Percentiles rank a stretch among this genome's conserved stretches.
phyloP scores from a whole-genome alignment of 352 stramenopile genomes.

The Aphanomyces astaci region DNA sequence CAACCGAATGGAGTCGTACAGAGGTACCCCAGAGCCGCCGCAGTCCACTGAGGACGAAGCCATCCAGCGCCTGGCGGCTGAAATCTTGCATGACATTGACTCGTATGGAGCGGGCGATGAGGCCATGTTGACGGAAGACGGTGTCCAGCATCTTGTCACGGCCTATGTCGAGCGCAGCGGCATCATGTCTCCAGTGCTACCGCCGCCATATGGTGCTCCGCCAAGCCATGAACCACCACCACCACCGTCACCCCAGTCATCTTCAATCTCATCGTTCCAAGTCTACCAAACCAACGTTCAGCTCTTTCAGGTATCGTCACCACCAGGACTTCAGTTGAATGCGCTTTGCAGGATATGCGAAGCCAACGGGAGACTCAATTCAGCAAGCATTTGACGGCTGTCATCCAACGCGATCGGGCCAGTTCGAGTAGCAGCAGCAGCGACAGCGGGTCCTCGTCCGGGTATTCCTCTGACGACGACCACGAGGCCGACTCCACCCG shows the following conservation, averaged over 20 bases:
- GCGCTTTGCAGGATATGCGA: background rate
- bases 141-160: background rate
- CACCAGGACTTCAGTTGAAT: too few relatives aligned
- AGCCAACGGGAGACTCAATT: background rate
- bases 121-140: background rate
- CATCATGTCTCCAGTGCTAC: background rate
- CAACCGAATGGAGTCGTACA: too few relatives aligned
- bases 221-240: too few relatives aligned
- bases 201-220: background rate
- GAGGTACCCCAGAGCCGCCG: too few relatives aligned
- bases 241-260: background rate
- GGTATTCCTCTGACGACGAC: background rate
- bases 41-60: background rate
- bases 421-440: background rate
- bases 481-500: too few relatives aligned
- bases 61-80: background rate
- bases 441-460: background rate
- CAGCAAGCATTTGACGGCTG: background rate
- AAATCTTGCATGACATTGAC: conserved; percentile 7
- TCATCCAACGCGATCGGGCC: background rate
- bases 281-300: background rate
- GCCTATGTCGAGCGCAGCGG: background rate
- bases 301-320: background rate
- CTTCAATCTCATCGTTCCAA: background rate
- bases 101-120: background rate